phyloP scores from a whole-genome alignment of 306 rosid genomes.

The Parietaria judaica region DNA sequence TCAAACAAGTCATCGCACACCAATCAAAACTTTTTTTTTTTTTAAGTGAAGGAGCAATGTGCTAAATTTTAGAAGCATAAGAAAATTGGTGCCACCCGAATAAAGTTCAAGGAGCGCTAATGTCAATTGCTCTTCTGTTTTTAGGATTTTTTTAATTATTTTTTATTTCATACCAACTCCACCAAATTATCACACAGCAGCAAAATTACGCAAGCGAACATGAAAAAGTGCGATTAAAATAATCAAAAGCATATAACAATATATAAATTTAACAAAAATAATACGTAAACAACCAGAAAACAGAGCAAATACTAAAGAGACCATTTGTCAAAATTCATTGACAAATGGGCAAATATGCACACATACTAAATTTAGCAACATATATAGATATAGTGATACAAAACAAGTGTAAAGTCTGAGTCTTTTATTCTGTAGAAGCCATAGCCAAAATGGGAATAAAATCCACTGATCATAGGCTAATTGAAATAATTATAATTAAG shows the following conservation, averaged over 20 bases:
- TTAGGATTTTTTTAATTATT: too few species aligned
- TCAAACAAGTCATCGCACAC: too few species aligned
- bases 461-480: background rate
- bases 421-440: background rate
- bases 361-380: background rate
- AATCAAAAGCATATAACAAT: background rate
- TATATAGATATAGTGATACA: too few species aligned
- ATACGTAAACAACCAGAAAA: background rate
- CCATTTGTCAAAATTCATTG: constrained; percentile 9
- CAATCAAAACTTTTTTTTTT: too few species aligned
- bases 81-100: too few species aligned
- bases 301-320: background rate
- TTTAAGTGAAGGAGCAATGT: too few species aligned
- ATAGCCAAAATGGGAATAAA: too few species aligned
- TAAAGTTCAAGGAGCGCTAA: too few species aligned
- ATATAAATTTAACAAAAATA: background rate
- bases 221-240: background rate
- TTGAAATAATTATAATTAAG: background rate
- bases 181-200: background rate
- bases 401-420: background rate
- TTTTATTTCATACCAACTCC: background rate
- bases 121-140: too few species aligned
- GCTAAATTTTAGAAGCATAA: too few species aligned
- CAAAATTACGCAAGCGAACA: background rate
- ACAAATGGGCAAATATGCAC: background rate